Evolutionary conservation across 805 yeast species (phyloP).

Genomic region (Metschnikowia aberdeeniae): DNA sequence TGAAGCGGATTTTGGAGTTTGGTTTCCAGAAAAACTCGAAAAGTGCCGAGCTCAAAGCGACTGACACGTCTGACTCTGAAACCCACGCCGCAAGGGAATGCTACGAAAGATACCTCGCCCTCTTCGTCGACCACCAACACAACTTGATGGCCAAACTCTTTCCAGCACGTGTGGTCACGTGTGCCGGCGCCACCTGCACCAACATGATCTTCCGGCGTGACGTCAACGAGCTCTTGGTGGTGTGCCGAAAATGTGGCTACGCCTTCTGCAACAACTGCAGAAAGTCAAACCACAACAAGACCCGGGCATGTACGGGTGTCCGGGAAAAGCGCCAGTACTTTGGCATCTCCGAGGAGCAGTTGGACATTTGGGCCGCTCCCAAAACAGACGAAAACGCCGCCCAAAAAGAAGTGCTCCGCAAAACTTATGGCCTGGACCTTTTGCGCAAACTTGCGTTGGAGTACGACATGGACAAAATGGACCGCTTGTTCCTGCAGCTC

Average conservation of each 20-base stretch:
- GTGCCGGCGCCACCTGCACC: conserved; percentile 47
- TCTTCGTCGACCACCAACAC: conserved; percentile 38
- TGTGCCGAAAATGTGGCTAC: conserved; percentile 46
- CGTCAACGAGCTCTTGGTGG: conserved; percentile 42
- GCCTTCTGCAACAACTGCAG: conserved; percentile 56
- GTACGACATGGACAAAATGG: conserved; percentile 39
- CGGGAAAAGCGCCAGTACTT: conserved; percentile 19
- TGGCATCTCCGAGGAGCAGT: conserved; percentile 28
- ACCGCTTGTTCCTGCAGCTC: conserved; percentile 37
- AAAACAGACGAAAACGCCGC: conserved; percentile 22
- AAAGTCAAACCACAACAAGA: conserved; percentile 60
- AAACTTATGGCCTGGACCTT: conserved; percentile 43
- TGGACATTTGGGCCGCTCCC: conserved; percentile 34
- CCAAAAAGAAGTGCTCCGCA: conserved; percentile 21
- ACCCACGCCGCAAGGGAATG: neutral
- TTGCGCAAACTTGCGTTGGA: conserved; percentile 42
- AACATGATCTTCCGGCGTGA: conserved; percentile 46
- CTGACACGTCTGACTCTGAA: too few relatives aligned
- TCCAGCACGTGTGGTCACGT: conserved; percentile 46
- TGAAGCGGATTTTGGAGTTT: conserved; percentile 26
- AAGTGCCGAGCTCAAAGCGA: too few relatives aligned
- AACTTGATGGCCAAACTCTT: conserved; percentile 41
- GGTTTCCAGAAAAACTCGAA: too few relatives aligned
- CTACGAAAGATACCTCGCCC: conserved; percentile 25
- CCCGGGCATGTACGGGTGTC: conserved; percentile 38